Evolutionary conservation across 306 rosid species (phyloP), one percentile per base, ranked within the genome.

Genomic region (Quercus agrifolia): DNA sequence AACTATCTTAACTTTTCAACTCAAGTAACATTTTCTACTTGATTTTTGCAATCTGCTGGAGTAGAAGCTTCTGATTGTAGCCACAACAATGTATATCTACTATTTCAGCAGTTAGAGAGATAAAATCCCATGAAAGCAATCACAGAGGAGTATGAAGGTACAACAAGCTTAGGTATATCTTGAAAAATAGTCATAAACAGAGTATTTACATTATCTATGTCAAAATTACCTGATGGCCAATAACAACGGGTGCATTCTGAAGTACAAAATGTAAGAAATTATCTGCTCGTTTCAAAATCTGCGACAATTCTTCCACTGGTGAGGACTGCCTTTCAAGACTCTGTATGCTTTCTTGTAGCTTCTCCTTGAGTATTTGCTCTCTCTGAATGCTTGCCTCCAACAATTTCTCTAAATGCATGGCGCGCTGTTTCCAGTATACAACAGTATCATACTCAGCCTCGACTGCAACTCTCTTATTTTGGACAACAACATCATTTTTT

Each of bases 181-280:
- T 5, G 30, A 51, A 28, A 70, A 21, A 14, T 23, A 2, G 2
- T 18, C 14, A 57, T 25, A 21, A 73, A n/a, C 63, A 33, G 33
- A 74, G 63, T 23, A 67, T 18, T 54, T 33, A 74, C 15, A 25
- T 6, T 55, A 56, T 25, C 28, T 18, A 20, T 35, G 19, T 28
- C 3, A 51, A 67, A 57, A 4, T 68, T 88, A 95, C 99, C 98
- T 96, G 99, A 87, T 96, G 99, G 64, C 99, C 99, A 77, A 96
- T 91, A 71, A 96, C 99, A 61, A 93, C 93, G 5, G 99, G 99
- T 77, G 99, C 99, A 88, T 96, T 96, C 81, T 96, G 97, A 64
- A 96, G 97, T 19, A 96, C 95, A 84, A 96, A 96, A 86, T 93
- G 98, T 76, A 93, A 86, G 86, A 87, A 93, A 79, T 93, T 93